phyloP scores from a whole-genome alignment of 139 green algal species.

The Picochlorum costavermella region DNA sequence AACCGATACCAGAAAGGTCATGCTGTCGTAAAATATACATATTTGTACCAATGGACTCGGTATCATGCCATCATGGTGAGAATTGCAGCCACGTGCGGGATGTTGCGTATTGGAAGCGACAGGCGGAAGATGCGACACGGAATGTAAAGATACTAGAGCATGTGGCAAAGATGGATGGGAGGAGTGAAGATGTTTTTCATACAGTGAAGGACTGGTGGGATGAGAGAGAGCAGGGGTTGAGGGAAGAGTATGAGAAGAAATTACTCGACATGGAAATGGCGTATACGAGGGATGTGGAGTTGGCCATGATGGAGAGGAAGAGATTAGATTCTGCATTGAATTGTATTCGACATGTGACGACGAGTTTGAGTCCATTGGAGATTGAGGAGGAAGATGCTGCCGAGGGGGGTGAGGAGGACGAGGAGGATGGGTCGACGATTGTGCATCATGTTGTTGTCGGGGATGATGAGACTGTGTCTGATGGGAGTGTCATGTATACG shows the following conservation, averaged over 20 bases:
- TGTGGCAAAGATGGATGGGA: background rate
- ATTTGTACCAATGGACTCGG: no score
- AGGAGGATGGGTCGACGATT: background rate
- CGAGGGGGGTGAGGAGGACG: background rate
- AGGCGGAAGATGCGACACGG: background rate
- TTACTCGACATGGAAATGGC: background rate
- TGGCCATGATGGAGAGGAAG: conserved; percentile 10
- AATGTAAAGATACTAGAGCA: background rate
- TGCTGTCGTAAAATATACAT: no score
- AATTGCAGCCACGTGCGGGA: background rate
- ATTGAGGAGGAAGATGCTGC: background rate
- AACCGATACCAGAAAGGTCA: no score
- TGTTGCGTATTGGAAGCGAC: background rate
- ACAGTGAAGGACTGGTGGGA: no score
- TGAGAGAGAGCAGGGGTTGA: background rate
- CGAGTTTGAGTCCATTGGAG: background rate
- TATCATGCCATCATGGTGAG: no score
- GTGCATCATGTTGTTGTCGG: no score
- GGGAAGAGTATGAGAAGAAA: conserved; percentile 1
- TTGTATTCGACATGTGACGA: conserved; percentile 19
- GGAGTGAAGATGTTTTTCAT: background rate
- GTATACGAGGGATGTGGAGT: conserved; percentile 4
- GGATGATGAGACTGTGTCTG: no score
- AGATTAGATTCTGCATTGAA: conserved; percentile 16
- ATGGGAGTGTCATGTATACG: no score